Evolutionary conservation across 202 grass and related monocot species (phyloP).

Genomic region (Carex arenaria): DNA sequence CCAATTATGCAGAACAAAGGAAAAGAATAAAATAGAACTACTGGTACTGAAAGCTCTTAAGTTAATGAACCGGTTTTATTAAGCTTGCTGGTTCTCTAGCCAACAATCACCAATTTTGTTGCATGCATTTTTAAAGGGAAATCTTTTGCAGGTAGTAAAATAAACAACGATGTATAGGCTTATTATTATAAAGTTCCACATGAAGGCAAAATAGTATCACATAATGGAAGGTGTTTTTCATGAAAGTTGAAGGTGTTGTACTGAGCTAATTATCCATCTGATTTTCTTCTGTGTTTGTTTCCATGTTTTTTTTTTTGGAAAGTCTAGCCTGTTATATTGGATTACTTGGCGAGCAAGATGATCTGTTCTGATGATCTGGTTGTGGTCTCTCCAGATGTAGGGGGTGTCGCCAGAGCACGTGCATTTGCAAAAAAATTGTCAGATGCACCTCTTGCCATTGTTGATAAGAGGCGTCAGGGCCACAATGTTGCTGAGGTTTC

Average conservation of each 20-base stretch:
- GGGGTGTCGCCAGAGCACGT: constrained; percentile 75
- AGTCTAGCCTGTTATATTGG: constrained; percentile 72
- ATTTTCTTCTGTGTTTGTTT: background rate
- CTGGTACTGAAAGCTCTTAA: background rate
- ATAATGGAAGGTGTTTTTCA: background rate
- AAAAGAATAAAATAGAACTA: background rate
- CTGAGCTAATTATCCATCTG: background rate
- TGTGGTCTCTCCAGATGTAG: constrained; percentile 86
- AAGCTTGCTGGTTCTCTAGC: background rate
- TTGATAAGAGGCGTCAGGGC: constrained; percentile 64
- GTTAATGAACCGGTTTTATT: background rate
- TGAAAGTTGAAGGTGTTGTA: background rate
- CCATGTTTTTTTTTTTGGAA: background rate
- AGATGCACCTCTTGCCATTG: constrained; percentile 76
- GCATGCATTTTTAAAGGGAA: background rate
- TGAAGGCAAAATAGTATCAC: too few species aligned
- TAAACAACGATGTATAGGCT: background rate
- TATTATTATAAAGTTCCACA: background rate
- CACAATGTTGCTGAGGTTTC: constrained; percentile 75
- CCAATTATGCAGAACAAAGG: background rate
- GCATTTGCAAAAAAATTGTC: constrained; percentile 94
- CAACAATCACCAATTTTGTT: background rate
- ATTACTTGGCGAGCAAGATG: constrained; percentile 93
- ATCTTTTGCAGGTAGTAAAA: background rate
- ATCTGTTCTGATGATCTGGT: constrained; percentile 67